Conservation (phyloP, 73 alveolate species). For the Tetrahymena borealis region DNA sequence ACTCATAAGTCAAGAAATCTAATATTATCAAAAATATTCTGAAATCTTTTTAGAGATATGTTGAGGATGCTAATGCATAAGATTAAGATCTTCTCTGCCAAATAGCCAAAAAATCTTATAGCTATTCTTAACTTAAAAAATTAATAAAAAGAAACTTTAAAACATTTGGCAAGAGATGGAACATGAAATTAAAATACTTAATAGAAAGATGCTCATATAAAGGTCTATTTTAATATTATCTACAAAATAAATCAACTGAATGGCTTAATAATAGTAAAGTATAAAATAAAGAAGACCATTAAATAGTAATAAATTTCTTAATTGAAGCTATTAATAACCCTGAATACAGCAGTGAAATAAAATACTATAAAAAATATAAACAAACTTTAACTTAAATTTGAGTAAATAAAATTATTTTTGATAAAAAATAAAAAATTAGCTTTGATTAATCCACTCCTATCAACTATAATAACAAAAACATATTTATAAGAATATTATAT, state of each 20-base stretch:
- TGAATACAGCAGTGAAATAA: background rate
- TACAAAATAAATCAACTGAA: background rate
- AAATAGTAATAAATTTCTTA: background rate
- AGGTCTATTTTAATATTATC: background rate
- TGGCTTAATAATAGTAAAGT: background rate
- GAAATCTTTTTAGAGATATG: background rate
- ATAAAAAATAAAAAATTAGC: too few species aligned
- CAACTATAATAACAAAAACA: too few species aligned
- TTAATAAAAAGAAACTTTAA: background rate
- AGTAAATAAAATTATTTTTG: too few species aligned
- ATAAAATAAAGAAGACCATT: background rate
- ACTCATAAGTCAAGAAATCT: background rate
- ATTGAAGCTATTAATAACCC: background rate
- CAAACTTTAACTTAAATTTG: too few species aligned
- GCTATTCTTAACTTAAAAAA: background rate
- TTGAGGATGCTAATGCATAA: background rate
- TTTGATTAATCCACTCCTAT: too few species aligned
- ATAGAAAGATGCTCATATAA: background rate
- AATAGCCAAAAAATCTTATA: background rate
- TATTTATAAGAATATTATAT: too few species aligned
- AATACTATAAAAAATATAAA: background rate
- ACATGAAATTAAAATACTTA: background rate
- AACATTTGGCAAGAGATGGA: background rate
- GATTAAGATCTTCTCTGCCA: background rate
- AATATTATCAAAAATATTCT: background rate